Conservation (phyloP, 352 stramenopile species). For the Globisporangium cederbergense region DNA sequence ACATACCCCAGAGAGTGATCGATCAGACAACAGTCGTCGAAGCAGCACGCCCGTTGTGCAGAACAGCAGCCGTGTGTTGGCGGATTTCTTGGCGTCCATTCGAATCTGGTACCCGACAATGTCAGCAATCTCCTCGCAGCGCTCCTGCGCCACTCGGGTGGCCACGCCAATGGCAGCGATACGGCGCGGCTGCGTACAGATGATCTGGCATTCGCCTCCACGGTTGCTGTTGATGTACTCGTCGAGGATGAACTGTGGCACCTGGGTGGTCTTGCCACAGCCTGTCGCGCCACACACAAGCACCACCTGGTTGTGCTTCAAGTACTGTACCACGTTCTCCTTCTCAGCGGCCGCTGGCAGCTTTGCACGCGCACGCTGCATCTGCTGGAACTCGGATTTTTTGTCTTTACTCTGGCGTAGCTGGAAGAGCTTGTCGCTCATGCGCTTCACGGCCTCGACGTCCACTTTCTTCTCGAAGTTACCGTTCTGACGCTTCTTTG, state of each 20-base stretch:
- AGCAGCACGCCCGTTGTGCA: conserved; percentile 96
- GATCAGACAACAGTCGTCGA: conserved; percentile 90
- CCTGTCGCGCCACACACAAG: conserved; percentile 95
- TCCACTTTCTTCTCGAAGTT: conserved; percentile 24
- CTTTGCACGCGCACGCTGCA: conserved; percentile 44
- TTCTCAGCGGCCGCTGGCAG: conserved; percentile 65
- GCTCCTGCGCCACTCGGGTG: conserved; percentile 93
- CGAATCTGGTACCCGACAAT: conserved; percentile 95
- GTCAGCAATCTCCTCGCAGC: conserved; percentile 84
- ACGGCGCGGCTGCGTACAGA: conserved; percentile 94
- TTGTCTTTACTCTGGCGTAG: conserved; percentile 37
- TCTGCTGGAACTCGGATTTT: conserved; percentile 48
- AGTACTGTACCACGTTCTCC: conserved; percentile 46
- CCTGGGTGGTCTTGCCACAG: conserved; percentile 95
- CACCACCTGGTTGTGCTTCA: conserved; percentile 84
- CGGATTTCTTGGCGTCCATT: conserved; percentile 90
- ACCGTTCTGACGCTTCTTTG: conserved; percentile 16
- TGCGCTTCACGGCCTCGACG: conserved; percentile 30
- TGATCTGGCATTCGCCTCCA: conserved; percentile 91
- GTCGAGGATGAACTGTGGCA: conserved; percentile 97
- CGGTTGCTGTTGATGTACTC: conserved; percentile 81
- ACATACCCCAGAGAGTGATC: conserved; percentile 70
- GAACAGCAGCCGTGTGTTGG: conserved; percentile 91
- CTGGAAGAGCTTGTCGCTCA: conserved; percentile 47
- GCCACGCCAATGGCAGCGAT: conserved; percentile 97